Percentiles rank a stretch among this genome's conserved stretches.
Conservation (phyloP, 345 rosid species). For the Isatis tinctoria region DNA sequence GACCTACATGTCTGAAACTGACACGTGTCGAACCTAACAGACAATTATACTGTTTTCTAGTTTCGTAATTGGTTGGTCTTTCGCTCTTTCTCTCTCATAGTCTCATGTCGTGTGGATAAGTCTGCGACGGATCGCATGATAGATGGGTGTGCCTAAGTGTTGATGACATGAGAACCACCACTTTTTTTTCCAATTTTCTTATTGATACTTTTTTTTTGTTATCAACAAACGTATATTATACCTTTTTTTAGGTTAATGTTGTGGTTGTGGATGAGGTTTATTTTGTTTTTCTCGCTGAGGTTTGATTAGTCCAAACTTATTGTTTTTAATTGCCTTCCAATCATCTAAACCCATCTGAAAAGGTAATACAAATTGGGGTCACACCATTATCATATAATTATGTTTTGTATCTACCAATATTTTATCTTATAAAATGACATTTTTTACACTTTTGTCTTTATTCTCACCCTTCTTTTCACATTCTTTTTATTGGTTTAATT, state of each 20-base stretch:
- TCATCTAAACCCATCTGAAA: slow-evolving; percentile 24
- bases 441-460: slow-evolving; percentile 26
- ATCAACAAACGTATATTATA: background rate
- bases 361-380: background rate
- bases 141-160: slow-evolving; percentile 24
- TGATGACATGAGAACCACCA: slow-evolving; percentile 32
- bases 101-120: slow-evolving; percentile 20
- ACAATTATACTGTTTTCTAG: slow-evolving; percentile 12
- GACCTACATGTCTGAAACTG: slow-evolving; percentile 30
- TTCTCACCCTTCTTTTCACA: slow-evolving; percentile 14
- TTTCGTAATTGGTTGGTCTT: slow-evolving; percentile 22
- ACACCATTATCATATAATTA: background rate
- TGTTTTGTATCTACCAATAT: background rate
- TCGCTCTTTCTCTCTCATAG: background rate
- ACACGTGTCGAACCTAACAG: slow-evolving; percentile 27
- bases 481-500: slow-evolving; percentile 16
- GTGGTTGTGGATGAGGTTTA: slow-evolving; percentile 22
- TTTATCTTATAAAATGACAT: slow-evolving; percentile 10
- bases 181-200: slow-evolving; percentile 11
- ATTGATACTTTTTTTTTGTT: background rate
- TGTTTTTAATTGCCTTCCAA: slow-evolving; percentile 8
- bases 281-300: background rate
- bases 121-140: slow-evolving; percentile 16
- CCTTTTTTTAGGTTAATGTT: background rate
- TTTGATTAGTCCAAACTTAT: slow-evolving; percentile 17